Base-by-base conservation (phyloP, 2,329 filamentous ascomycete genomes). In the Tolypocladium paradoxum region DNA sequence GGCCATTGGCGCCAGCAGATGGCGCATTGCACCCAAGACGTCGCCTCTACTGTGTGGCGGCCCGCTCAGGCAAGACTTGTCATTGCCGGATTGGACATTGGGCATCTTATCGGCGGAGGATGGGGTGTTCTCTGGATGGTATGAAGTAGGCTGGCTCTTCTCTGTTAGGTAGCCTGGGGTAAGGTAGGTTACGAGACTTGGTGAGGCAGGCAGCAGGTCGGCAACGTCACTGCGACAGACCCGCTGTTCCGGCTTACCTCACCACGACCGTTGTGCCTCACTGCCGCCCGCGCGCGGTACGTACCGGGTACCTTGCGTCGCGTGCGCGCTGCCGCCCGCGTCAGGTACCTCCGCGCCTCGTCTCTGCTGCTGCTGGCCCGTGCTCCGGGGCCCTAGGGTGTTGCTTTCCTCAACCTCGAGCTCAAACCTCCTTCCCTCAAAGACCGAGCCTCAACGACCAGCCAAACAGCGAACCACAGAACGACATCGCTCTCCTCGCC, bases 371-470 rank as follows among this genome's bases (percentile, higher is more conserved):
- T 27, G 51, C 54, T 49, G 47, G 50, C 50, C 53, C 31, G 50
- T 58, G 49, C 51, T 56, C 55, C 55, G 56, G 56, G 58, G 49
- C 56, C 55, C 56, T 54, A 55, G 47, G 51, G 49, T 52, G 49
- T 54, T 52, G n/a, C 59, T 57, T 59, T 61, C 58, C 57, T 54
- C 56, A 57, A 53, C 62, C 60, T 62, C 55, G 62, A 65, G 64
- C 64, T 66, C 62, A 59, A 65, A 61, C 64, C 61, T 67, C 64
- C 59, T 60, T 61, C 61, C 60, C 60, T 58, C 59, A 58, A 59
- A 54, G 48, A 56, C 54, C 47, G 54, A 53, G 45, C 50, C 55
- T 52, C 57, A 56, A 40, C 53, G 56, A 55, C 55, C 43, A 47
- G n/a, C 52, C 47, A 37, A 43, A 27, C 47, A 38, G 52, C 56